Conservation (phyloP, 192 early-diverging fungal species). For the Podila epicladia region DNA sequence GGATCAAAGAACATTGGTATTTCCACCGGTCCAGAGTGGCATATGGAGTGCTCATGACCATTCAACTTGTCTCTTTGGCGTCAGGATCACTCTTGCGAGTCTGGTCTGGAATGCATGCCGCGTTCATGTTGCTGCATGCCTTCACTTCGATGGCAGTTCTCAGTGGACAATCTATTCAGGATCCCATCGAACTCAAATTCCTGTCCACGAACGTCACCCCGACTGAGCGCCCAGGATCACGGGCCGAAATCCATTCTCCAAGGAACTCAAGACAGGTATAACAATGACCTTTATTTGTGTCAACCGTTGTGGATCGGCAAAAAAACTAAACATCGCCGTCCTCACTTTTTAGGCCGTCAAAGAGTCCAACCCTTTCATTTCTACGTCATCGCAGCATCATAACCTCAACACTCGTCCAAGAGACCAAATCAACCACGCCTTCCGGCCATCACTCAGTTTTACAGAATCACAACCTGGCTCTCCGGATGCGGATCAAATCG, state of each 20-base stretch:
- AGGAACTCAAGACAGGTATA: no score
- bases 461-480: slow-evolving; percentile 9
- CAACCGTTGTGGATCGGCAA: no score
- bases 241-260: not conserved
- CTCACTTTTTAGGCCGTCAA: not conserved
- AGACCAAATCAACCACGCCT: not conserved
- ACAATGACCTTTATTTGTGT: no score
- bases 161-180: slow-evolving; percentile 3
- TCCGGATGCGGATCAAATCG: slow-evolving; percentile 20
- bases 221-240: not conserved
- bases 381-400: not conserved
- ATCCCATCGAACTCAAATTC: slow-evolving; percentile 17
- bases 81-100: not conserved
- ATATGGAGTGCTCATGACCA: not conserved
- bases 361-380: not conserved
- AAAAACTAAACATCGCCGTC: no score
- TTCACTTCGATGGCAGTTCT: slow-evolving; percentile 2
- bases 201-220: not conserved
- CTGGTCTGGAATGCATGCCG: not conserved
- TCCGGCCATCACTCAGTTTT: not conserved
- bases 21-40: slow-evolving; percentile 4
- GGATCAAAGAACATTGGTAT: slow-evolving; percentile 14
- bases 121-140: not conserved
- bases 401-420: not conserved
- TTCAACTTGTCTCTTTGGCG: slow-evolving; percentile 3